Evolutionary conservation across 2,329 filamentous ascomycete species (phyloP), one percentile per base, ranked within the genome.

Genomic region (Atkinsonella texensis): DNA sequence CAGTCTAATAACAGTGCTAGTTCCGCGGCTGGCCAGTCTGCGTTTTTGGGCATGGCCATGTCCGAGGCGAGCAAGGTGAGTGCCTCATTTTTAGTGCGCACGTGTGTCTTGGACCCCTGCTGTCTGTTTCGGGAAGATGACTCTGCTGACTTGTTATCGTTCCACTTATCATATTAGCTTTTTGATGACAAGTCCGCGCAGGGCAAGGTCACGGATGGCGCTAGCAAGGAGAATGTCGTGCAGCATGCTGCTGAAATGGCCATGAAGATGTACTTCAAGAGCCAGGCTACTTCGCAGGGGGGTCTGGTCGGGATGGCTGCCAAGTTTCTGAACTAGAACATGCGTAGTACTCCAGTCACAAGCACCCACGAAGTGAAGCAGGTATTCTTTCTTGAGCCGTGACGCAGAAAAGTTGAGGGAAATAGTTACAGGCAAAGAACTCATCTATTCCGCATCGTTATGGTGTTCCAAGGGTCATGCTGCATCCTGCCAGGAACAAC

Each of bases 201-300:
- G 57, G 79, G 79, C 58, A 74, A 77, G 58, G 70, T 80, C 18
- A 64, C 71, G 3, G 68, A 74, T 23, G 75, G 76, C 28, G 79
- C 84, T 5, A 85, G 80, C 69, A 95, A 95, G 78, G 81, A 95
- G 69, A 83, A 81, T 46, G 88, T 82, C 48, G 73, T 96, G 46
- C 81, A 85, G 64, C 74, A 83, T 66, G 90, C 90, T 3, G 89
- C 83, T 1, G 84, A 95, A 75, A 85, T 87, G 78, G 90, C 89
- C 2, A 68, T 95, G 60, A 89, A 95, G 78, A 85, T 95, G 80
- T 95, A 90, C 68, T 71, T 94, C 73, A 90, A 95, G 79, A 81
- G 78, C 59, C 77, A 89, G 65, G 77, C 76, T 18, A 68, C 74
- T 56, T 53, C 61, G 55, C 55, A 62, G 51, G 73, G 68, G 23